Evolutionary conservation across 208 protist species (phyloP), one percentile per base, ranked within the genome.

Genomic region (Wallacemonas sp.): DNA sequence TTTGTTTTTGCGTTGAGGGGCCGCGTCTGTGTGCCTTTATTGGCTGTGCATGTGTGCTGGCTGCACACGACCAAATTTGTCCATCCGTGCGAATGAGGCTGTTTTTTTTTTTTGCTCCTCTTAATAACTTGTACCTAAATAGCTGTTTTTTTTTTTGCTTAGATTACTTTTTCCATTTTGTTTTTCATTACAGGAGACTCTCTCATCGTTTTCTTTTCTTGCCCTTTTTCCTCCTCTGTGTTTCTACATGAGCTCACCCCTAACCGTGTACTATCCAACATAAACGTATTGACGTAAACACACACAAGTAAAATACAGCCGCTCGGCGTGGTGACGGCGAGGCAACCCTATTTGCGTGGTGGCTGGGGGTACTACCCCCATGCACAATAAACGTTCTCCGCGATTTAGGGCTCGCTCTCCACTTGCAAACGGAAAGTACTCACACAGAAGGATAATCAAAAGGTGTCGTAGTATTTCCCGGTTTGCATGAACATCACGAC

Each of bases 1-100:
- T 61, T 29, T 61, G 55, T 63, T 68, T 61, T 26, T 74, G 42
- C 69, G 59, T 41, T 4, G 48, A 22, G 61, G 57, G 54, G 18
- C 12, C 38, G 0, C 20, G 18, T 62, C 12, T 33, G 22, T 5
- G 32, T 65, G 8, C 26, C 18, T 32, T 65, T 52, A n/a, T 65
- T 65, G 20, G 31, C 20, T 46, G 3, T 44, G 0, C 45, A 4
- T 48, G 11, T 44, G 45, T 57, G 0, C 33, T 59, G 18, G 25
- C 29, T 67, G 22, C 32, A 28, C 20, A 67, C 38, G n/a, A n/a
- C n/a, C n/a, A n/a, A n/a, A n/a, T n/a, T n/a, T 42, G 44, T 50
- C 16, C 44, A 11, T 0, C 44, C 7, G 0, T 50, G 12, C 12
- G 44, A 50, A 50, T 50, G n/a, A 7, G 7, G 7, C 38, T 42